Evolutionary conservation across 129 eudicot species (phyloP), one percentile per base, ranked within the genome.

Genomic region (Saussurea involucrata): DNA sequence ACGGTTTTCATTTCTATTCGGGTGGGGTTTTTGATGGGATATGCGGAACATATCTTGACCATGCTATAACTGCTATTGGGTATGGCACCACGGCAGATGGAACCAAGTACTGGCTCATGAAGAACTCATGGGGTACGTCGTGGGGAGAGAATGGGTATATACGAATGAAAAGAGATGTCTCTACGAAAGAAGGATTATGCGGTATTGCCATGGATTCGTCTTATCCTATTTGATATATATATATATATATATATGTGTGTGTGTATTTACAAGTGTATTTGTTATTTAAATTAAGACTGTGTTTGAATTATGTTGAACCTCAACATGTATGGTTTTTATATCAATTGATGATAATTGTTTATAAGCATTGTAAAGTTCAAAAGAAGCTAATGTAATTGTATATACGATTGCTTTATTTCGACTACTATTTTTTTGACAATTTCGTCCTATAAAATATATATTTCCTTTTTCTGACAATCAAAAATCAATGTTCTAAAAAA

Each of bases 121-220:
- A 87, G 75, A 87, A 90, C 66, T 87, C 90, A 1, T 90, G 96
- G 96, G 90, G 87, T 0, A 6, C 82, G 0, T 68, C 29, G 0
- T 88, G 90, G 92, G 92, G 96, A 3, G 83, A 80, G 69, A 37
- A 63, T 1, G 92, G 96, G 17, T 86, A 76, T 49, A 77, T 84
- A 13, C 73, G 85, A 63, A 68, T 90, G 68, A 13, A 79, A 61
- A 74, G 89, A 69, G 85, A 82, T 79, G 22, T 65, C 55, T 71
- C 36, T 36, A 68, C 66, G 1, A 61, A 65, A 40, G 81, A 82
- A 64, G 92, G 96, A 8, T 21, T 81, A 5, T 90, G 92, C 71
- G 96, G 92, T 6, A 76, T 90, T 21, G 87, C 92, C 4, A 81
- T 24, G 76, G 65, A 81, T 7, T 55, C 87, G 70, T 64, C 85